These are phyloP conservation scores for Blastobotrys terrestris DNA, from an alignment of 805 yeast genomes.

Conservation along the genomic window DNA sequence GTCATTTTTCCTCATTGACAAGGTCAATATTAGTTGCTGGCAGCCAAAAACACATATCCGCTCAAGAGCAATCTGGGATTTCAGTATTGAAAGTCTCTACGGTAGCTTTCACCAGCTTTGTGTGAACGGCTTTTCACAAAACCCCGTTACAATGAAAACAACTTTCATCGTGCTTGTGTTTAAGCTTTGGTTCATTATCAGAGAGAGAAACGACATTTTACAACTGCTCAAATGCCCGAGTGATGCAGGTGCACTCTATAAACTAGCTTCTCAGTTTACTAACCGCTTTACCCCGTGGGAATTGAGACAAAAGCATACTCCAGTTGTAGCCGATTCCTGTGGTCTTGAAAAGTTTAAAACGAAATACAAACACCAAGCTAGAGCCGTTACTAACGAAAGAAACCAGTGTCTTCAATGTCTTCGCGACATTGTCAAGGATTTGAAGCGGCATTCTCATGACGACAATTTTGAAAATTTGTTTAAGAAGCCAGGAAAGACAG, in stretches of 20 bases:
- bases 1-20: neutral
- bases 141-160: neutral
- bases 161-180: neutral
- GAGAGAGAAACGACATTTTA: neutral
- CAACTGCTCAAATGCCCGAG: neutral
- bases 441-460: neutral
- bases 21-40: neutral
- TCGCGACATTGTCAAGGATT: neutral
- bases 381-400: neutral
- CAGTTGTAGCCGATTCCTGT: neutral
- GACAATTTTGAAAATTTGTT: neutral
- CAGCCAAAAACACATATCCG: neutral
- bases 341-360: neutral
- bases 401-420: neutral
- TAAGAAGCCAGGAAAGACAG: neutral
- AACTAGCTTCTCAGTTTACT: neutral
- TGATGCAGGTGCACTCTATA: neutral
- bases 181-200: neutral
- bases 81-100: neutral
- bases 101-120: neutral
- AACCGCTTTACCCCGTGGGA: neutral
- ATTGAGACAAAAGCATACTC: neutral
- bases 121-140: neutral
- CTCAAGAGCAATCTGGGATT: neutral
- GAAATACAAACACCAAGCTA: neutral